Base-by-base conservation (phyloP, 371 early-diverging fungal species). In the Coemansia sp. region DNA sequence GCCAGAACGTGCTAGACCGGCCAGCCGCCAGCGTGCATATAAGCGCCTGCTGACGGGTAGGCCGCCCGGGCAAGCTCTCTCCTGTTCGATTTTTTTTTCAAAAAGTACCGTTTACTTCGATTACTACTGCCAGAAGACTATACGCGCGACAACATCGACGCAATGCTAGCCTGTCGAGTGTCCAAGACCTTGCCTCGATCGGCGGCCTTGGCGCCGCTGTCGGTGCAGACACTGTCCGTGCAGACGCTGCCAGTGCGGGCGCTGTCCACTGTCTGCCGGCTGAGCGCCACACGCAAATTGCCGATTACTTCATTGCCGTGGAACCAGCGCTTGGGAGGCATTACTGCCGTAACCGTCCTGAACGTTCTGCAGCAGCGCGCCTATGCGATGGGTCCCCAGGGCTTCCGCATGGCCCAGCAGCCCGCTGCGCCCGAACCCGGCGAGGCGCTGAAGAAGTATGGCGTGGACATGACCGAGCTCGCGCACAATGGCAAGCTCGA, bases 371-470 rank as follows among this genome's bases (percentile, higher is more conserved):
- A 61, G 30, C 32, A 16, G 5, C 66, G 77, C 14, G 7, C 31
- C 20, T 77, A 70, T n/a, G 77, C 78, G 20, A 68, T 77, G 70
- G 77, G 77, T 0, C 77, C 77, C 4, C 67, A 72, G 56, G 77
- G 77, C 30, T 76, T 77, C 42, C 72, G 68, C 41, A 77, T 77
- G 77, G 78, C 73, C n/a, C 70, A 68, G 50, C 55, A 69, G 32
- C 72, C 68, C 1, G 63, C 50, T 6, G 72, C 47, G 4, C 61
- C 72, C 8, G 65, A 76, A 67, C 77, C 71, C n/a, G 78, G 79
- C 16, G 79, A 79, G 16, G 94, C 95, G 4, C 84, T 98, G 14
- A 82, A 85, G 52, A 94, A 99, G 71, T 99, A 98, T 80, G 96
- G 95, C 13, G 86, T 96, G 40, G 87, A 91, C 59, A 80, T 93